Evolutionary conservation across 371 early-diverging fungal species (phyloP).

Genomic region (Batrachochytrium dendrobatidis): DNA sequence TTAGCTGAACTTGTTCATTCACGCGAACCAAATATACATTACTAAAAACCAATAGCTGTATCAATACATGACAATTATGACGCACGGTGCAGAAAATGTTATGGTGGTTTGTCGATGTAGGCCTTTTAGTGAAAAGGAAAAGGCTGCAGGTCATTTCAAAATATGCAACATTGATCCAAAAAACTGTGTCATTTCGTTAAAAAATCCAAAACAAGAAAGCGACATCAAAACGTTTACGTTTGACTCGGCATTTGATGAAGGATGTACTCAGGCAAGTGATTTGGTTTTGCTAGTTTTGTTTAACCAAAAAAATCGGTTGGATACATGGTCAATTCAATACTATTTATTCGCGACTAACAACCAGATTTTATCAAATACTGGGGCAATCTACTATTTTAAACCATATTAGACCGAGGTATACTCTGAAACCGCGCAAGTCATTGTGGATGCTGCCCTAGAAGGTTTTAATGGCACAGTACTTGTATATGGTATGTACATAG

Average conservation of each 20-base stretch:
- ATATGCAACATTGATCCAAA: conserved; percentile 28
- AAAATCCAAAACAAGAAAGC: conserved; percentile 30
- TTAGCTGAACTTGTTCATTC: no score
- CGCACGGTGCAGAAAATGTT: conserved; percentile 27
- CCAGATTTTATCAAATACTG: no score
- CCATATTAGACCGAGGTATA: conserved; percentile 41
- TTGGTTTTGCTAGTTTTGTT: background rate
- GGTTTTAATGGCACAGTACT: conserved; percentile 59
- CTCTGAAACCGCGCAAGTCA: conserved; percentile 39
- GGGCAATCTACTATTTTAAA: no score
- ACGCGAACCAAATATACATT: no score
- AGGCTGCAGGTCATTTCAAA: conserved; percentile 33
- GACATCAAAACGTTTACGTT: conserved; percentile 48
- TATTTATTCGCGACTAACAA: no score
- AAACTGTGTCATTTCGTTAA: conserved; percentile 22
- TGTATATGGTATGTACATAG: conserved; percentile 42
- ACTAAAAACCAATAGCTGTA: no score
- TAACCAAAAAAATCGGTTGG: no score
- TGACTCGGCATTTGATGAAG: conserved; percentile 48
- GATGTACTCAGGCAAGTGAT: conserved; percentile 28
- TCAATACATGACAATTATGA: no score
- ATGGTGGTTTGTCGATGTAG: conserved; percentile 47
- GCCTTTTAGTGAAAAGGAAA: conserved; percentile 47
- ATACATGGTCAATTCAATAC: no score
- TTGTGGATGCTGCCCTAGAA: conserved; percentile 45